These are phyloP conservation scores for Leptomonas seymouri DNA, from an alignment of 208 protist genomes.

Conservation along the genomic window DNA sequence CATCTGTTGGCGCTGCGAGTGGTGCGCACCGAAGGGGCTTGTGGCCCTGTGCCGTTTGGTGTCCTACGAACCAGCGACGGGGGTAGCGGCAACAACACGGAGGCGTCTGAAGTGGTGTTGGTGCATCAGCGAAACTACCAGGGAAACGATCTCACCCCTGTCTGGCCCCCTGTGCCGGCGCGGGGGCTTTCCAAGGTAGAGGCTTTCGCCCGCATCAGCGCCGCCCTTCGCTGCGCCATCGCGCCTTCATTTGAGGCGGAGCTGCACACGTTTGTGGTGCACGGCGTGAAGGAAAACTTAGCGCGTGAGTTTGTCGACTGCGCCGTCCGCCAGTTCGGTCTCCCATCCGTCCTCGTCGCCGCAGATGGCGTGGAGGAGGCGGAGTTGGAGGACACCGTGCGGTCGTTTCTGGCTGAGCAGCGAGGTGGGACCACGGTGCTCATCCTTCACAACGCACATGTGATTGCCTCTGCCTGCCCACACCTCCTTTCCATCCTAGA, in stretches of 20 bases:
- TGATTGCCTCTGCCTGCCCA: constrained; percentile 33
- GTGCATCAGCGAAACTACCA: constrained; percentile 33
- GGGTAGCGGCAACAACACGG: background rate
- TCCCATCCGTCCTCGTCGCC: constrained; percentile 41
- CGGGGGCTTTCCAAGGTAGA: constrained; percentile 1
- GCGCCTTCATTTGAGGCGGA: constrained; percentile 12
- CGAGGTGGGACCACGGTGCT: constrained; percentile 40
- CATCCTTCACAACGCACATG: constrained; percentile 65
- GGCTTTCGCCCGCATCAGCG: constrained; percentile 16
- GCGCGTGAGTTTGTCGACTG: constrained; percentile 53
- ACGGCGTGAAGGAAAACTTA: constrained; percentile 72
- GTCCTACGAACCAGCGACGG: constrained; percentile 10
- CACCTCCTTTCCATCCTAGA: constrained; percentile 60
- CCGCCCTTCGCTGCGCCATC: constrained; percentile 22
- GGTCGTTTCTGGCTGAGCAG: constrained; percentile 30
- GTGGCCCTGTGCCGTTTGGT: constrained; percentile 6
- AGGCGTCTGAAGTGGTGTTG: constrained; percentile 36
- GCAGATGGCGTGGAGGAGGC: constrained; percentile 50
- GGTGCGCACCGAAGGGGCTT: constrained; percentile 8
- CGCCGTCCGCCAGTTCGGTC: constrained; percentile 40
- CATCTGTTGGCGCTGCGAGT: constrained; percentile 55
- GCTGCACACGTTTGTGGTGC: constrained; percentile 62
- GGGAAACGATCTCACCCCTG: constrained; percentile 42
- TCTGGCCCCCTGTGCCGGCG: constrained; percentile 41
- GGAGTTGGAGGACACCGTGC: constrained; percentile 37